Conservation (phyloP, 345 rosid species). For the Eucalyptus camaldulensis region DNA sequence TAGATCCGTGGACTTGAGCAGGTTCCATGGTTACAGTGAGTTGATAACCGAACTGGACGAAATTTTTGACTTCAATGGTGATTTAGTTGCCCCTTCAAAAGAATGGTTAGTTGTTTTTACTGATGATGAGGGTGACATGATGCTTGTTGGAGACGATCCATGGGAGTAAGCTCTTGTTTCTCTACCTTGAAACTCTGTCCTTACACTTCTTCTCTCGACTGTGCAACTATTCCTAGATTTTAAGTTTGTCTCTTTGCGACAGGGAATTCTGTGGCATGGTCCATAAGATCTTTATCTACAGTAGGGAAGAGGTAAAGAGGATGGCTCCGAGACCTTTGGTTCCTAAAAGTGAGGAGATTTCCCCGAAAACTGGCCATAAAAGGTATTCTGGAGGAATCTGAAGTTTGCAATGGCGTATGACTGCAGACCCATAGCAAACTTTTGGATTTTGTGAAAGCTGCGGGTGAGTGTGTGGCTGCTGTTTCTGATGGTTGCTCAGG, state of each 20-base stretch:
- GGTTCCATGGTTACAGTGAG: conserved; percentile 28
- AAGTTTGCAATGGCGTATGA: background rate
- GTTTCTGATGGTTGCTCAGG: background rate
- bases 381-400: background rate
- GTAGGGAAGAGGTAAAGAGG: conserved; percentile 37
- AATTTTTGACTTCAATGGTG: conserved; percentile 43
- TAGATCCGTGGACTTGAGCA: conserved; percentile 41
- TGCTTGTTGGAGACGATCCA: conserved; percentile 58
- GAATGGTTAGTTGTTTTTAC: conserved; percentile 41
- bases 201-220: background rate
- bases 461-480: background rate
- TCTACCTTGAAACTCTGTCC: background rate
- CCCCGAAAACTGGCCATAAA: background rate
- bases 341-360: conserved; percentile 4
- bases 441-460: background rate
- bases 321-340: conserved; percentile 18
- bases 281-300: conserved; percentile 29
- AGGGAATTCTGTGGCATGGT: conserved; percentile 57
- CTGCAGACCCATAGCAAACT: background rate
- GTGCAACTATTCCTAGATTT: background rate
- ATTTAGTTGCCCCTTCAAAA: conserved; percentile 18
- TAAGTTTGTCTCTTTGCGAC: background rate
- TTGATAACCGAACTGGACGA: conserved; percentile 34
- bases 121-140: conserved; percentile 46
- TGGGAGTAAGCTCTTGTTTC: conserved; percentile 30